Percentiles rank a stretch among this genome's conserved stretches.
These are phyloP conservation scores for Tulasnella sp. DNA, from an alignment of 768 basidiomycete species.

Conservation along the genomic window DNA sequence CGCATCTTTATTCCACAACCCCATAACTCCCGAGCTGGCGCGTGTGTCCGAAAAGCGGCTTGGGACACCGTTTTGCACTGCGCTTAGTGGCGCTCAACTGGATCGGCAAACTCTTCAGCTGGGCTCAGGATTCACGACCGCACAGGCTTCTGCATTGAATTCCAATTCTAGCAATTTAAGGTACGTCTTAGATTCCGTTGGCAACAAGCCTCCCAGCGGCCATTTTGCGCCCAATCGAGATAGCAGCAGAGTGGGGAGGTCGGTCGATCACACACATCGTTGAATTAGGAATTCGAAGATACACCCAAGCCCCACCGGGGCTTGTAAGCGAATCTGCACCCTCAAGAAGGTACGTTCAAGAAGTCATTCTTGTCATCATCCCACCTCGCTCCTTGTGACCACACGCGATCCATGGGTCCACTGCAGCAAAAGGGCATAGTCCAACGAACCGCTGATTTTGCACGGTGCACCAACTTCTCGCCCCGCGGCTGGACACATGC, in stretches of 20 bases:
- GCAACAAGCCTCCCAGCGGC: not conserved
- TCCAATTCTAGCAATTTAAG: not conserved
- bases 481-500: not conserved
- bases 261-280: not conserved
- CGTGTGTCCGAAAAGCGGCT: not conserved
- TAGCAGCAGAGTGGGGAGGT: not conserved
- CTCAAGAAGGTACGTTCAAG: not conserved
- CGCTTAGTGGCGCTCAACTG: not conserved
- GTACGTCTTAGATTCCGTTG: not conserved
- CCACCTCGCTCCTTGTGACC: not conserved
- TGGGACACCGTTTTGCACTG: not conserved
- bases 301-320: not conserved
- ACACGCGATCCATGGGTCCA: not conserved
- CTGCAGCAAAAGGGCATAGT: not conserved
- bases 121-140: not conserved
- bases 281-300: not conserved
- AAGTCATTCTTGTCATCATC: not conserved
- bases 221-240: not conserved
- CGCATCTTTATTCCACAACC: not conserved
- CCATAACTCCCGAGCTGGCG: not conserved
- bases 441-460: not conserved
- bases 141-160: not conserved
- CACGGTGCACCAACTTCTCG: not conserved
- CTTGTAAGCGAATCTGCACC: conserved; percentile 1
- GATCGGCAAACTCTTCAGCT: not conserved